phyloP scores from a whole-genome alignment of 2,329 filamentous ascomycete species.

The Neonectria coccinea region DNA sequence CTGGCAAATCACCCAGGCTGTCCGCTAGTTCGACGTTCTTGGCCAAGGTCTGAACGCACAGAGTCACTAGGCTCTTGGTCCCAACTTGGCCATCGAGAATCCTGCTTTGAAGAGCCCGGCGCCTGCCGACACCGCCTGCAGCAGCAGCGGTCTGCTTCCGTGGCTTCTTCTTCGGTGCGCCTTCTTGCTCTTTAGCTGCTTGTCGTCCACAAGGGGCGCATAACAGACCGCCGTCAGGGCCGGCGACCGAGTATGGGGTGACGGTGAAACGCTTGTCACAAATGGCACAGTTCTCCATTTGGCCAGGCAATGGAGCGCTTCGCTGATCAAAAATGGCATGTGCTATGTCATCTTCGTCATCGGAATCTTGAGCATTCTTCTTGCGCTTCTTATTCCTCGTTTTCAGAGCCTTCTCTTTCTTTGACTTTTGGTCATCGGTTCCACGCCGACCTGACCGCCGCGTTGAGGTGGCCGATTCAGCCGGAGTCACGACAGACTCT shows the following conservation, averaged over 20 bases:
- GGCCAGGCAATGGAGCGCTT: conserved; percentile 75
- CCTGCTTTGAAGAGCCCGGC: conserved; percentile 84
- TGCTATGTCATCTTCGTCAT: conserved; percentile 64
- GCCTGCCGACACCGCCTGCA: conserved; percentile 67
- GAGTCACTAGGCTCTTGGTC: conserved; percentile 74
- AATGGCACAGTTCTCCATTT: conserved; percentile 87
- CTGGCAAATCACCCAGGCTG: conserved; percentile 70
- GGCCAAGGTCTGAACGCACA: conserved; percentile 72
- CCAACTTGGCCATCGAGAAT: conserved; percentile 82
- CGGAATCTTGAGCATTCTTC: conserved; percentile 51
- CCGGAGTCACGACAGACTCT: conserved; percentile 31
- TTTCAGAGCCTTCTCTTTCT: conserved; percentile 66
- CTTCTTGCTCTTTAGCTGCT: conserved; percentile 70
- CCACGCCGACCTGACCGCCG: conserved; percentile 46
- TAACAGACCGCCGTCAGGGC: conserved; percentile 85
- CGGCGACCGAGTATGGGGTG: conserved; percentile 86
- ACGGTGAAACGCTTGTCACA: conserved; percentile 93
- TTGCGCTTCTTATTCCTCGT: conserved; percentile 70
- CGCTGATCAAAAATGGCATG: conserved; percentile 61
- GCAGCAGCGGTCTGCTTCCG: conserved; percentile 62
- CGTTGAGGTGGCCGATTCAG: conserved; percentile 41
- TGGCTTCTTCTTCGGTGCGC: conserved; percentile 54
- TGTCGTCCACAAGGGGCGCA: conserved; percentile 86
- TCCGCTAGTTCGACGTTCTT: conserved; percentile 73
- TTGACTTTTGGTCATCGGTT: conserved; percentile 41